phyloP scores from a whole-genome alignment of 805 yeast species.

The Clavispora phyllophila region DNA sequence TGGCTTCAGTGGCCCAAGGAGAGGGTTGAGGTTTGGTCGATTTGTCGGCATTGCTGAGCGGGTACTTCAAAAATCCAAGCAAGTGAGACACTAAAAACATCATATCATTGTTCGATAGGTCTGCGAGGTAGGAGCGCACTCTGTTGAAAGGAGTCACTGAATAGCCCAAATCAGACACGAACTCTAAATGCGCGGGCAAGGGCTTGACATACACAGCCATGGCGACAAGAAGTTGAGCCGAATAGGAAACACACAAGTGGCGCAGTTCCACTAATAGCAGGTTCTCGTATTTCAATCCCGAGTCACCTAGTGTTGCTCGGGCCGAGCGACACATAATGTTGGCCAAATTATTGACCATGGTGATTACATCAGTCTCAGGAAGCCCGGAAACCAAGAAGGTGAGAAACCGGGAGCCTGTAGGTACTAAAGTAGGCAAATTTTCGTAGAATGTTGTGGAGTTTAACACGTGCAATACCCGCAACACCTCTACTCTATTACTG shows the following conservation, averaged over 20 bases:
- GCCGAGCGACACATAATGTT: conserved; percentile 58
- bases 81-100: conserved; percentile 44
- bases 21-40: conserved; percentile 15
- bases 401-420: conserved; percentile 56
- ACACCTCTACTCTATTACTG: conserved; percentile 60
- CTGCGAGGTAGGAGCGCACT: conserved; percentile 48
- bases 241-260: conserved; percentile 43
- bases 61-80: conserved; percentile 28
- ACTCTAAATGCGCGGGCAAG: conserved; percentile 5
- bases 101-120: conserved; percentile 50
- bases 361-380: conserved; percentile 44
- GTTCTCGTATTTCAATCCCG: conserved; percentile 35
- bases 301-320: conserved; percentile 32
- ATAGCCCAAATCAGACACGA: neutral
- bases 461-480: conserved; percentile 57
- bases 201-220: conserved; percentile 66
- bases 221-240: conserved; percentile 58
- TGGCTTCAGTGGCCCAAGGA: conserved; percentile 53
- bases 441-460: conserved; percentile 59
- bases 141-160: conserved; percentile 35
- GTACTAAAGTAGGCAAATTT: conserved; percentile 35
- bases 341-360: conserved; percentile 62
- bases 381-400: conserved; percentile 48
- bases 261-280: conserved; percentile 38
- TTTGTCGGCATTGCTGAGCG: conserved; percentile 3